Evolutionary conservation across 352 stramenopile species (phyloP).

Genomic region (Phytophthora multivora): DNA sequence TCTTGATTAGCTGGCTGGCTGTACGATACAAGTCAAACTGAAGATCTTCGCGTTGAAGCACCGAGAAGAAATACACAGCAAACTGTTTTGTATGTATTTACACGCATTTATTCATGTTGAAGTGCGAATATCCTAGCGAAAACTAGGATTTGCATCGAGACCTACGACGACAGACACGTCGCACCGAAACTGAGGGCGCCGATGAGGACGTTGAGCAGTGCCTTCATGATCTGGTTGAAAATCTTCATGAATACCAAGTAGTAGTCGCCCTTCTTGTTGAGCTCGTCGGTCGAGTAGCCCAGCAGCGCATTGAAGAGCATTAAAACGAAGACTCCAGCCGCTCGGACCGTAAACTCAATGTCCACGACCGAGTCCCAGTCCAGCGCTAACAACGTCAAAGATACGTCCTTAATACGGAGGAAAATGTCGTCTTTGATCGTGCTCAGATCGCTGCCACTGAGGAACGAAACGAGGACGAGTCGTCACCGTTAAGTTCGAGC

Average conservation of each 20-base stretch:
- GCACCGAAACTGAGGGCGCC: no score
- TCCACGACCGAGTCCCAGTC: neutral
- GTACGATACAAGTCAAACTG: no score
- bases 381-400: constrained; percentile 22
- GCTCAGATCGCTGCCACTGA: constrained; percentile 40
- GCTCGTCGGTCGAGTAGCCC: neutral
- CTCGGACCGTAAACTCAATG: neutral
- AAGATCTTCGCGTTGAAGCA: no score
- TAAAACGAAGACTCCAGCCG: neutral
- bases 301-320: neutral
- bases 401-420: constrained; percentile 35
- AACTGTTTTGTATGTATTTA: no score
- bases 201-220: no score
- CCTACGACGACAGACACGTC: no score
- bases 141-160: no score
- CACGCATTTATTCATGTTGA: no score
- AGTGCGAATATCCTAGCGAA: no score
- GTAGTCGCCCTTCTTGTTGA: neutral
- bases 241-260: neutral
- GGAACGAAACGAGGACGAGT: constrained; percentile 43
- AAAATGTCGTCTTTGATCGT: constrained; percentile 34
- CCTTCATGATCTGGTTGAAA: neutral
- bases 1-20: no score
- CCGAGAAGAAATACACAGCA: no score
- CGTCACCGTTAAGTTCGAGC: constrained; percentile 53